These are phyloP conservation scores for Diutina neorugosa DNA, from an alignment of 1,139 yeast species.

Conservation along the genomic window DNA sequence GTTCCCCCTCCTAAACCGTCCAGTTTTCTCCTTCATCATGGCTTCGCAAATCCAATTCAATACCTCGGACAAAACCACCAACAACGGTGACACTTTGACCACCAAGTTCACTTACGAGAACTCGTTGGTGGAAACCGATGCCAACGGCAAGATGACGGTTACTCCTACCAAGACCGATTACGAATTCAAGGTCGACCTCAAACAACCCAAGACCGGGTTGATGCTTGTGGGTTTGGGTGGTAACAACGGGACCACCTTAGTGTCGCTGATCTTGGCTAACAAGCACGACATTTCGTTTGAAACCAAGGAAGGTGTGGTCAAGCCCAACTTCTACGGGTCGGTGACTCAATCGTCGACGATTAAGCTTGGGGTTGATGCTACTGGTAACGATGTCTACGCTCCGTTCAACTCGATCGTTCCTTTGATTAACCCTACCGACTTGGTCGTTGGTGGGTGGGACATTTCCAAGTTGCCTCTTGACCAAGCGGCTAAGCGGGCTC, in stretches of 20 bases:
- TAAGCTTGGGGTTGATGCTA: conserved; percentile 72
- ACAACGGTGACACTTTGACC: conserved; percentile 39
- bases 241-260: conserved; percentile 87
- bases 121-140: conserved; percentile 41
- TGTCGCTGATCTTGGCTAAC: conserved; percentile 80
- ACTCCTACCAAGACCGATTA: conserved; percentile 65
- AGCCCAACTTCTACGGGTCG: conserved; percentile 90
- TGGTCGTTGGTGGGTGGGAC: conserved; percentile 93
- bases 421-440: conserved; percentile 80
- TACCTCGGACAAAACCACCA: conserved; percentile 43
- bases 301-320: conserved; percentile 68
- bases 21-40: not conserved
- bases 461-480: conserved; percentile 61
- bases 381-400: conserved; percentile 82
- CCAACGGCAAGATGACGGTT: conserved; percentile 46
- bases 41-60: conserved; percentile 34
- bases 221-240: conserved; percentile 94
- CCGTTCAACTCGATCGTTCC: conserved; percentile 89
- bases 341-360: conserved; percentile 90
- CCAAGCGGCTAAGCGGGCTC: conserved; percentile 73
- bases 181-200: conserved; percentile 76
- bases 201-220: conserved; percentile 78
- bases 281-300: conserved; percentile 67
- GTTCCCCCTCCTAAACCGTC: not conserved
- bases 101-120: conserved; percentile 67